Evolutionary conservation across 75 land plant species (phyloP).

Genomic region (Cunninghamia lanceolata): DNA sequence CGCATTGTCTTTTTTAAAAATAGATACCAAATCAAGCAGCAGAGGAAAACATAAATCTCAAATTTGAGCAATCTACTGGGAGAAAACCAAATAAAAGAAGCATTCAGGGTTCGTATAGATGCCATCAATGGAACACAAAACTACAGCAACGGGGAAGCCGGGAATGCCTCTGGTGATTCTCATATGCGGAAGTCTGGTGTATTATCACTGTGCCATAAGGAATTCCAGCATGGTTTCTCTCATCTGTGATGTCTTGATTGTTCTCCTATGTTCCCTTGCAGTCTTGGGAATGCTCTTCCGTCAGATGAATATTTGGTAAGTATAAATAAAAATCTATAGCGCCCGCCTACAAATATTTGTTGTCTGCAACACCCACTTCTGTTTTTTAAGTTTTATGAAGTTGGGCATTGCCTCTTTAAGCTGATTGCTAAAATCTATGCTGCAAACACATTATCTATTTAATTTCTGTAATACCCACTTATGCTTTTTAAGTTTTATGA

Average conservation of each 20-base stretch:
- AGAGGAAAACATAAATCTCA: no score
- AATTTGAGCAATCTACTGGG: neutral
- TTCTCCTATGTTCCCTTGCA: conserved; percentile 86
- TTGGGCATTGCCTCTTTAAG: neutral
- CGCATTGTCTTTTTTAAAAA: no score
- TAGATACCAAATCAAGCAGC: no score
- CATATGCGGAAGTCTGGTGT: conserved; percentile 70
- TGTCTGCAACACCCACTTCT: neutral
- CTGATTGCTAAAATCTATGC: neutral
- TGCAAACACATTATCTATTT: neutral
- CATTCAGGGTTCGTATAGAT: neutral
- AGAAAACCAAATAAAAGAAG: neutral
- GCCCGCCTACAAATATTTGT: neutral
- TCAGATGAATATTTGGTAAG: conserved; percentile 76
- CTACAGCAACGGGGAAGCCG: conserved; percentile 11
- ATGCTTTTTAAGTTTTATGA: neutral
- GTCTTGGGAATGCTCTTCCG: conserved; percentile 93
- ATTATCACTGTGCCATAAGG: conserved; percentile 81
- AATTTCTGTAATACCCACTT: neutral
- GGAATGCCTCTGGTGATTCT: conserved; percentile 53
- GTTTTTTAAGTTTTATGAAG: neutral
- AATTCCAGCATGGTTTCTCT: conserved; percentile 69
- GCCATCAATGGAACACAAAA: neutral
- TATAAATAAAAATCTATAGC: conserved; percentile 1
- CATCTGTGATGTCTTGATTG: conserved; percentile 79